phyloP scores from a whole-genome alignment of 192 early-diverging fungal species.

The Rhizophagus prolifer region DNA sequence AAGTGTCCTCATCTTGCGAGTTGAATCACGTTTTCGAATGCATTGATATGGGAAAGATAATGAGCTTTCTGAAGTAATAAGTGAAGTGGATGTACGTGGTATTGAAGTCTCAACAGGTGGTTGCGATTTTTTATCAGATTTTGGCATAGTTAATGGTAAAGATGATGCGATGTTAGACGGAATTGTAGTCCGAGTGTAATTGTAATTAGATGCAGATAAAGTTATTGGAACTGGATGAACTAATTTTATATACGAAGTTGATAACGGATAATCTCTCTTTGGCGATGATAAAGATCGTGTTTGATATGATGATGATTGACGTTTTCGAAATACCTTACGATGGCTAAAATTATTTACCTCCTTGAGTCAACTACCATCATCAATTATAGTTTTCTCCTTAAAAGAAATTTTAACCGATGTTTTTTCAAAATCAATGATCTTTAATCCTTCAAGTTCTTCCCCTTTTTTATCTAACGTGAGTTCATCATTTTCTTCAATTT shows the following conservation, averaged over 20 bases:
- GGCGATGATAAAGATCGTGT: conserved; percentile 4
- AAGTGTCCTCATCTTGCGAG: background rate
- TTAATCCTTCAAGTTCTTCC: background rate
- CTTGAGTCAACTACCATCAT: conserved; percentile 22
- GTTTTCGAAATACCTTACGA: background rate
- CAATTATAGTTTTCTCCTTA: background rate
- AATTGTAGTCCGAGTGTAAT: background rate
- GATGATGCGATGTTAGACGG: background rate
- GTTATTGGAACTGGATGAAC: background rate
- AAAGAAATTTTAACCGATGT: background rate
- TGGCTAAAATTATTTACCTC: background rate
- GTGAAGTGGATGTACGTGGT: background rate
- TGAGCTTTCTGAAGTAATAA: background rate
- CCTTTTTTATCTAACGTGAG: background rate
- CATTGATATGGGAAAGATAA: conserved; percentile 18
- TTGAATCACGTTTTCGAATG: conserved; percentile 11
- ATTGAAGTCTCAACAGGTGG: background rate
- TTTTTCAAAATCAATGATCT: background rate
- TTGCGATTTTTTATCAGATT: background rate
- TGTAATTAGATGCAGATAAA: background rate
- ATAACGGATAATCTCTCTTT: background rate
- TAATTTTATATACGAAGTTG: background rate
- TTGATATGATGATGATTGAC: background rate
- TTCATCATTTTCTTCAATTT: background rate
- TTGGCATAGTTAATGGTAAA: background rate